Percentiles rank a stretch among this genome's conserved stretches.
phyloP scores from a whole-genome alignment of 192 early-diverging fungal species.

The Spinellus fusiger region DNA sequence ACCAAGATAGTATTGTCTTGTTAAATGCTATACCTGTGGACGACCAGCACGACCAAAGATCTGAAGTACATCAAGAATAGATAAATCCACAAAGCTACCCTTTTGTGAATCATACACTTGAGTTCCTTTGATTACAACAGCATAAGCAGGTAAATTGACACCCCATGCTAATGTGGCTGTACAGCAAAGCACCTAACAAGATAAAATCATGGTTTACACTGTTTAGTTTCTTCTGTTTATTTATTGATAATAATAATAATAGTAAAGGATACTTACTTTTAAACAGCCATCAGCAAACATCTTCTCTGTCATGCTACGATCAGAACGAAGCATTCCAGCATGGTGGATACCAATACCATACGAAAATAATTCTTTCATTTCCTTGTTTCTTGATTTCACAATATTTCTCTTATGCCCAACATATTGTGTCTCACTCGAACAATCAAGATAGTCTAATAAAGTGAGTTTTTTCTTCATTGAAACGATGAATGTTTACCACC shows the following conservation, averaged over 20 bases:
- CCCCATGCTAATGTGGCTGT: slow-evolving; percentile 99
- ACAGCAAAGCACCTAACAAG: slow-evolving; percentile 79
- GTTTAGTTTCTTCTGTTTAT: background rate
- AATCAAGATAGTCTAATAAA: slow-evolving; percentile 55
- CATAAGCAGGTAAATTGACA: slow-evolving; percentile 97
- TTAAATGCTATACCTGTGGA: slow-evolving; percentile 62
- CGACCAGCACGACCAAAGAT: slow-evolving; percentile 99
- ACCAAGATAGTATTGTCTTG: too few relatives aligned
- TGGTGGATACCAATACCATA: slow-evolving; percentile 93
- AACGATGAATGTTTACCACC: slow-evolving; percentile 71
- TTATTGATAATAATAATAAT: too few relatives aligned
- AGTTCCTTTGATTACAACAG: slow-evolving; percentile 98
- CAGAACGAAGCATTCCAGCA: slow-evolving; percentile 90
- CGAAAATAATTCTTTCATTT: slow-evolving; percentile 81
- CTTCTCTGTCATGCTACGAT: slow-evolving; percentile 81
- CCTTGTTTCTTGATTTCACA: slow-evolving; percentile 68
- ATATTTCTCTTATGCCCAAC: slow-evolving; percentile 62
- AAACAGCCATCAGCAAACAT: slow-evolving; percentile 84
- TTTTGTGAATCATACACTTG: slow-evolving; percentile 92
- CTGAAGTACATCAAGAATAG: slow-evolving; percentile 97
- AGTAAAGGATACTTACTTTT: too few relatives aligned
- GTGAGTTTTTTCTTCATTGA: background rate
- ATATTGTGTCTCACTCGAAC: slow-evolving; percentile 42
- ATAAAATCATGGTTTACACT: background rate
- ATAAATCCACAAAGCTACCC: slow-evolving; percentile 90